Conservation (phyloP, 2,329 filamentous ascomycete genomes). For the Cercospora sp. region DNA sequence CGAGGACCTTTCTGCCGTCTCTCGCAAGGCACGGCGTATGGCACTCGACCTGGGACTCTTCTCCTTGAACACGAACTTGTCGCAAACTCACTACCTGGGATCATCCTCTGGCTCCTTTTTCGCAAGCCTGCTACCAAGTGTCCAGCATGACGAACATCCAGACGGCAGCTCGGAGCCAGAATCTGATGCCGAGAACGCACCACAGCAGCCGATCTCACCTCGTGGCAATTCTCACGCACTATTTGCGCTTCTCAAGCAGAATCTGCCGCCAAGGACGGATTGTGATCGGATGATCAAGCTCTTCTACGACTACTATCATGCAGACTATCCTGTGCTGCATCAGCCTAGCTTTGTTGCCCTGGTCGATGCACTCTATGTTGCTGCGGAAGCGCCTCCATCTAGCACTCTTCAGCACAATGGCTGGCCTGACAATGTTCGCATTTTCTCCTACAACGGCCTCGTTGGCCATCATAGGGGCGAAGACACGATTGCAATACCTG, state of each 20-base stretch:
- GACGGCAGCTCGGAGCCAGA: not conserved
- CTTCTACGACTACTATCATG: slow-evolving; percentile 11
- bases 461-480: not conserved
- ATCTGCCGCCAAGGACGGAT: slow-evolving; percentile 1
- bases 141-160: not conserved
- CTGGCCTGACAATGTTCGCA: not conserved
- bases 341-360: slow-evolving; percentile 4
- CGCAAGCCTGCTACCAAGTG: not conserved
- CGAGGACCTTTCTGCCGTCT: not conserved
- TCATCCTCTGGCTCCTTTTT: slow-evolving; percentile 10
- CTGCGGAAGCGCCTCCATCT: not conserved
- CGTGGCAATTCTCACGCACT: not conserved
- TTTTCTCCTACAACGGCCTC: not conserved
- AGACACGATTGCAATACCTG: not conserved
- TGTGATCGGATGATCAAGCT: slow-evolving; percentile 1
- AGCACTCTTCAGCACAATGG: not conserved
- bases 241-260: not conserved
- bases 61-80: slow-evolving; percentile 6
- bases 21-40: slow-evolving; percentile 1
- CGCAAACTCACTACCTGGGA: slow-evolving; percentile 4
- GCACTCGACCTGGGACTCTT: slow-evolving; percentile 9
- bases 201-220: not conserved
- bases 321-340: slow-evolving; percentile 12
- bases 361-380: slow-evolving; percentile 6
- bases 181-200: not conserved